Base-by-base conservation (phyloP, 371 early-diverging fungal genomes). In the Mortierella sp. region DNA sequence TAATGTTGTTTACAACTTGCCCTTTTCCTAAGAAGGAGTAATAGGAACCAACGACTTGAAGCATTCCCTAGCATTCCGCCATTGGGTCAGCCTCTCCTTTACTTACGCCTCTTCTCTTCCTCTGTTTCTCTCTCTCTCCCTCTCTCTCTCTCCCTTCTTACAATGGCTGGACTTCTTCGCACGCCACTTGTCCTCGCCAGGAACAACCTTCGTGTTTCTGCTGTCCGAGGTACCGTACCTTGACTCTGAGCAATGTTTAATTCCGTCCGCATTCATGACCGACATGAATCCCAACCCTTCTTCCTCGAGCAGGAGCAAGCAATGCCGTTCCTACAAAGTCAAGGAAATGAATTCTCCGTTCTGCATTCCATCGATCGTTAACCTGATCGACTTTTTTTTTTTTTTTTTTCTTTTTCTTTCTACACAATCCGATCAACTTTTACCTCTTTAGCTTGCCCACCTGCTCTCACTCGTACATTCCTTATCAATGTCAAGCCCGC, bases 91-190 rank as follows among this genome's bases (percentile, higher is more conserved):
- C 52, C 19, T 19, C 52, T 22, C n/a, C 52, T 52, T 21, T 16
- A 13, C 13, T 41, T 21, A 5, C 45, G 2, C 45, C 28, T 33
- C 36, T 1, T 50, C 41, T 22, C 45, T 16, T 58, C 22, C 22
- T 33, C 41, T 22, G 16, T n/a, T 22, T 47, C 7, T 7, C 53
- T 47, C 58, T 28, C 65, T 13, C n/a, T n/a, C n/a, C n/a, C n/a
- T n/a, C n/a, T n/a, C n/a, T n/a, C 21, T 22, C 40, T 28, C 11
- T 41, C 43, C 24, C 38, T 13, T n/a, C 16, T 10, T 11, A 45
- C 50, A 43, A 78, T 81, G 82, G 76, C 82, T 45, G 82, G 72
- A 69, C 70, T 75, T 48, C 53, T 81, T 38, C 82, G 82, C 45
- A 69, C 82, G 13, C 76, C 82, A 9, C 67, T 78, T 15, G 69